Conservation (phyloP, 495 filamentous ascomycete species). For the Entonaema liquescens region DNA sequence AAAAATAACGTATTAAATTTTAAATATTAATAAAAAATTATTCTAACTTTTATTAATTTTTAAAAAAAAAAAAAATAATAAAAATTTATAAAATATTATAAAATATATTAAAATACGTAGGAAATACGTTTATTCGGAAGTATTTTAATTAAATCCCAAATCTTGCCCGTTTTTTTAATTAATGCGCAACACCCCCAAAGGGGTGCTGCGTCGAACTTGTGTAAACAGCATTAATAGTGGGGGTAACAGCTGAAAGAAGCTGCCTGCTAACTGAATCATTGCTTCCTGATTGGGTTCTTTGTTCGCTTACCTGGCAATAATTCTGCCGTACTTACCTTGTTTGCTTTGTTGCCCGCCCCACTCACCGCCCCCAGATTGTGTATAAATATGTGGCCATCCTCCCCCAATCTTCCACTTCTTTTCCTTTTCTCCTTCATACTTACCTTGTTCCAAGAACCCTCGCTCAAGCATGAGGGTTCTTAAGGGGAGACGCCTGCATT, state of each 20-base stretch:
- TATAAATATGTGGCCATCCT: constrained; percentile 36
- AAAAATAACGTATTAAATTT: no score
- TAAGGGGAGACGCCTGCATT: constrained; percentile 77
- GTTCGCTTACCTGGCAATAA: neutral
- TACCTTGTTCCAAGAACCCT: constrained; percentile 74
- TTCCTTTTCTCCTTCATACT: constrained; percentile 72
- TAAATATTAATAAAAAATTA: no score
- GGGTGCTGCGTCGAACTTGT: no score
- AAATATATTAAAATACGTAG: no score
- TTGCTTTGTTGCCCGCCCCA: neutral
- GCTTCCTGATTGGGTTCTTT: neutral
- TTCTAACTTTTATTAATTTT: no score
- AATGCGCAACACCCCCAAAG: no score
- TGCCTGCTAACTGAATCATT: neutral
- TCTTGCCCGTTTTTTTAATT: no score
- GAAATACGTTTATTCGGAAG: no score
- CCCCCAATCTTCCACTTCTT: neutral
- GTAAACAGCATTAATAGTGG: neutral
- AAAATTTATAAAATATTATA: no score
- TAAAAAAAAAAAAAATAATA: no score
- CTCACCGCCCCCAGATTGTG: neutral
- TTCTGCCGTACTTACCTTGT: neutral
- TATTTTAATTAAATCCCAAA: no score
- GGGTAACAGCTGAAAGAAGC: neutral
- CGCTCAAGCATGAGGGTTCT: constrained; percentile 68